Percentiles rank a stretch among this genome's conserved stretches.
phyloP scores from a whole-genome alignment of 2,329 filamentous ascomycete species.

The Xylaria sp. region DNA sequence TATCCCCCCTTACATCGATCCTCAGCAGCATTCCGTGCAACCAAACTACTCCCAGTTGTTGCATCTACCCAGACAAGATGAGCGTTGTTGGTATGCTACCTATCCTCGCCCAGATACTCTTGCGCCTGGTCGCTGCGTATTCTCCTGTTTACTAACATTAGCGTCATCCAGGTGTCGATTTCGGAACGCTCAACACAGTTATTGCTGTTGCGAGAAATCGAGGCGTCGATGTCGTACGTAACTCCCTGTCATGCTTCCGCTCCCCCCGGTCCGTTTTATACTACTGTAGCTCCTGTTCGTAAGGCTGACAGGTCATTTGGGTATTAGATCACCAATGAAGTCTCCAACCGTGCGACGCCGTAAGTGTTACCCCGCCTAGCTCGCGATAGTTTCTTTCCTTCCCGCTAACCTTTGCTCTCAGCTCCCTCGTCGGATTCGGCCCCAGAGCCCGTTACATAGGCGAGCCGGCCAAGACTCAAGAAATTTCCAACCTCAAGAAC shows the following conservation, averaged over 20 bases:
- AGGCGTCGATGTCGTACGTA: slow-evolving; percentile 97
- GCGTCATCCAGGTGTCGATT: slow-evolving; percentile 76
- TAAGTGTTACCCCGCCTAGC: slow-evolving; percentile 65
- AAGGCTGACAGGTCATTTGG: slow-evolving; percentile 36
- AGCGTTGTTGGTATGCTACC: slow-evolving; percentile 64
- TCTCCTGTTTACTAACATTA: slow-evolving; percentile 32
- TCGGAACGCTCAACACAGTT: slow-evolving; percentile 96
- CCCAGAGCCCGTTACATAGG: slow-evolving; percentile 94
- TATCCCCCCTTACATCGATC: background rate
- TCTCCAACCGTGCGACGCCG: slow-evolving; percentile 98
- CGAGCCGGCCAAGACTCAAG: slow-evolving; percentile 96
- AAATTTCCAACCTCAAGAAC: slow-evolving; percentile 99
- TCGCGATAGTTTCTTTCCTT: slow-evolving; percentile 18
- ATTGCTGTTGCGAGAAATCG: slow-evolving; percentile 98
- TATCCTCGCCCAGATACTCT: slow-evolving; percentile 2
- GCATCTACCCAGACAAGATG: slow-evolving; percentile 57
- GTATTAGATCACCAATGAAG: slow-evolving; percentile 92
- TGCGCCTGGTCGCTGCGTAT: slow-evolving; percentile 15
- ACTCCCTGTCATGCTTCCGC: slow-evolving; percentile 18
- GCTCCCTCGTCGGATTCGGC: slow-evolving; percentile 93
- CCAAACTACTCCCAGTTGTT: slow-evolving; percentile 35
- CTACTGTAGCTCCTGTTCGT: slow-evolving; percentile 36
- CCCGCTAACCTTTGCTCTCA: slow-evolving; percentile 53
- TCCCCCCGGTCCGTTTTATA: slow-evolving; percentile 31
- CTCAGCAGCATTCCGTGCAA: slow-evolving; percentile 9